Evolutionary conservation across 192 early-diverging fungal species (phyloP), one percentile per base, ranked within the genome.

Genomic region (Coemansia asiatica): DNA sequence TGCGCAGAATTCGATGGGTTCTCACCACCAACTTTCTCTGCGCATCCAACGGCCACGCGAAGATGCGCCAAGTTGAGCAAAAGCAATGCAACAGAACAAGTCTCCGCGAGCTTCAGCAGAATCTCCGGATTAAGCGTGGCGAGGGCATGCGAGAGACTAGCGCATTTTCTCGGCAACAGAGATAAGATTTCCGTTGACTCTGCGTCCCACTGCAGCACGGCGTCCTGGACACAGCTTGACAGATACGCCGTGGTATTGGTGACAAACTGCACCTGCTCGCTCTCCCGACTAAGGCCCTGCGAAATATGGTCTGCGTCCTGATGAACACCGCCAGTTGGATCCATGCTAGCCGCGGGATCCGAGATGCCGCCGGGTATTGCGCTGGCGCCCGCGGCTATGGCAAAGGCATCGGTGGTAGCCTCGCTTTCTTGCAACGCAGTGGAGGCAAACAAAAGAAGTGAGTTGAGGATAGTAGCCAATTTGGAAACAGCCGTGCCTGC

Each of bases 401-500:
- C 71, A 74, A 79, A 74, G 0, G 76, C 76, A 57, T 79, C 76
- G 1, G 76, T 79, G 5, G 76, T 59, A 6, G 71, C 71, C 62
- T 79, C 76, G 71, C 68, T 74, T 21, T 74, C 76, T 16, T 69
- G 71, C 65, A 79, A 33, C 15, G 76, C 76, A 13, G 71, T 60
- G 1, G 68, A 60, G 6, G 76, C 68, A 67, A 79, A 79, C 35
- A 79, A 40, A n/a, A 79, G 38, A 12, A 79, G 64, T 9, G 76
- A 69, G 61, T 70, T 79, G 4, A 79, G 53, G 15, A 79, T 67
- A 0, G 71, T 67, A 1, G 74, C 68, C 12, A 69, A 27, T 25
- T 67, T 66, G 26, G 57, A 40, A 6, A 64, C 65, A 23, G 64
- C 61, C 26, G 57, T 13, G 16, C 60, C 23, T 15, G 56, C 26